Conservation (phyloP, 140 eudicot species). For the Oenanthe javanica region DNA sequence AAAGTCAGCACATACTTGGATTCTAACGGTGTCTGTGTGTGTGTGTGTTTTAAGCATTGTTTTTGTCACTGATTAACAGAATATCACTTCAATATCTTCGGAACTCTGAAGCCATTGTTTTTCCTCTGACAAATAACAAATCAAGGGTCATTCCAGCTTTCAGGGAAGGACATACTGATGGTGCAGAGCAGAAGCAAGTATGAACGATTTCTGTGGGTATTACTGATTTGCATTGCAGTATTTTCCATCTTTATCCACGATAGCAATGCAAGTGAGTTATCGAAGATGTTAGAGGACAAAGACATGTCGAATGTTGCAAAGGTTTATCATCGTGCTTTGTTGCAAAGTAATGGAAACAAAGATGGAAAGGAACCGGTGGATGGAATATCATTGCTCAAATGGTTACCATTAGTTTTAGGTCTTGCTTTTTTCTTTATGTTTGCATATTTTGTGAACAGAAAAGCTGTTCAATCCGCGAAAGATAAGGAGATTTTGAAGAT, state of each 20-base stretch:
- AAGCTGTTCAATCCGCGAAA: constrained; percentile 14
- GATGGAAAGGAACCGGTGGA: neutral
- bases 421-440: constrained; percentile 29
- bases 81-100: neutral
- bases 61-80: neutral
- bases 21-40: too few relatives aligned
- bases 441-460: constrained; percentile 18
- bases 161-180: constrained; percentile 2
- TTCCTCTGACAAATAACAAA: neutral
- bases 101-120: neutral
- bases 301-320: constrained; percentile 16
- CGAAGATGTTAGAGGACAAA: constrained; percentile 26
- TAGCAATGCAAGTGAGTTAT: constrained; percentile 24
- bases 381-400: neutral
- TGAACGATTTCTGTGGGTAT: constrained; percentile 7
- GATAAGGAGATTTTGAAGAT: constrained; percentile 10
- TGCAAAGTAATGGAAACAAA: neutral
- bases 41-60: neutral
- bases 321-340: constrained; percentile 3
- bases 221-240: constrained; percentile 18
- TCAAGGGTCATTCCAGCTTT: neutral
- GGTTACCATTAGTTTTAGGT: constrained; percentile 28
- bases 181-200: constrained; percentile 13
- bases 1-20: neutral
- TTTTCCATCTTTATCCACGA: constrained; percentile 17